Conservation (phyloP, 2,329 filamentous ascomycete species). For the Pestalotiopsis sp. region DNA sequence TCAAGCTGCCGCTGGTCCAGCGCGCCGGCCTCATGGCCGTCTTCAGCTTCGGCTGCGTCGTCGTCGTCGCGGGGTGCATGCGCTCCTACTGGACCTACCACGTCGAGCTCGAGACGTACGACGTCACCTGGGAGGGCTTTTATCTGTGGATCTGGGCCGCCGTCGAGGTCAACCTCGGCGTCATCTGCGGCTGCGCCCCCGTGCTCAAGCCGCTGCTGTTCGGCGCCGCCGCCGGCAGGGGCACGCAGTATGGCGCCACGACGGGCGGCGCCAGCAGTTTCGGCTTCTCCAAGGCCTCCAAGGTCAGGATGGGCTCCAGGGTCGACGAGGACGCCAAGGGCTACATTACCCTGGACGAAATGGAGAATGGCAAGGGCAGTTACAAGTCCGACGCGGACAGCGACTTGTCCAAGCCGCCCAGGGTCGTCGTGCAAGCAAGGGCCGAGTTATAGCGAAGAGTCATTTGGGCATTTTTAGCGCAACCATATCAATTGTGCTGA, state of each 20-base stretch:
- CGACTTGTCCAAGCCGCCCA: background rate
- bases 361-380: background rate
- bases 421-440: background rate
- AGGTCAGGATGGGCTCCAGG: no score
- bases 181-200: conserved; percentile 43
- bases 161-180: conserved; percentile 42
- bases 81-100: conserved; percentile 39
- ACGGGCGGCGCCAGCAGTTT: background rate
- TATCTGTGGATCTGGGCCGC: conserved; percentile 46
- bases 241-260: background rate
- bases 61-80: conserved; percentile 38
- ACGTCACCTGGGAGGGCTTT: conserved; percentile 43
- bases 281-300: background rate
- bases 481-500: no score
- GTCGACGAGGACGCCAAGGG: background rate
- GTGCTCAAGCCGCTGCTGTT: conserved; percentile 31
- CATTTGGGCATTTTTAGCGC: background rate
- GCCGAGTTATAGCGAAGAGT: background rate
- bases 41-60: conserved; percentile 39
- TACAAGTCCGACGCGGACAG: background rate
- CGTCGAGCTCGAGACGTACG: conserved; percentile 38
- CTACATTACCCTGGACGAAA: background rate
- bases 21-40: conserved; percentile 37
- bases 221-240: background rate
- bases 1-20: conserved; percentile 35